Base-by-base conservation (phyloP, 2,329 filamentous ascomycete genomes). In the Bipolaris victoriae region DNA sequence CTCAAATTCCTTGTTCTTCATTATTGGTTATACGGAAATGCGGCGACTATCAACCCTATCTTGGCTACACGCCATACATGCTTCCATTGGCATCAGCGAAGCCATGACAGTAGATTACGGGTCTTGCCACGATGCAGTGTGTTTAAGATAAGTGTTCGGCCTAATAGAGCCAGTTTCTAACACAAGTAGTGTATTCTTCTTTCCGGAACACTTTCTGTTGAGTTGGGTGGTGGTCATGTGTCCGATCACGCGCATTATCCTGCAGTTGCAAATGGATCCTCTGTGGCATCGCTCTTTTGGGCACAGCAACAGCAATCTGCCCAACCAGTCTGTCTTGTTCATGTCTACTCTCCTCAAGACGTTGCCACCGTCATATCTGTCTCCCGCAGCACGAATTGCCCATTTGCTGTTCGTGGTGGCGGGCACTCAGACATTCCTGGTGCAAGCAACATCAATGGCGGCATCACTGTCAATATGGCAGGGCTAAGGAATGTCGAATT, bases 341-440 rank as follows among this genome's bases (percentile, higher is more conserved):
- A 41, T 43, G 15, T 33, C 26, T 16, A 6, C n/a, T 43, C 24
- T 15, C 16, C 26, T 11, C 24, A 51, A 16, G 45, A 55, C 16
- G 5, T 55, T 16, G 46, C 44, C 26, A 29, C 45, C 7, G 46
- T 35, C 0, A 26, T 55, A 26, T 41, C 26, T 1, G n/a, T 49
- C n/a, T 44, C 46, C 2, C 44, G 18, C 5, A 20, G 26, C 26
- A 49, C 29, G 7, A 18, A 9, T 11, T 55, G 52, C 16, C 62
- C 61, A 75, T 57, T 69, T 22, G 67, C 66, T 9, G 51, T 67
- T 29, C 55, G 57, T 10, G 60, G 61, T 20, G 68, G 68, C 24
- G 68, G 68, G 9, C 64, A 66, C 50, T 20, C 31, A 0, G 13
- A 20, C 7, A 71, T 71, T 59, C 10, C 15, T 1, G 79, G 56